These are phyloP conservation scores for Cyamopsis tetragonoloba DNA, from an alignment of 306 rosid species.

Conservation along the genomic window DNA sequence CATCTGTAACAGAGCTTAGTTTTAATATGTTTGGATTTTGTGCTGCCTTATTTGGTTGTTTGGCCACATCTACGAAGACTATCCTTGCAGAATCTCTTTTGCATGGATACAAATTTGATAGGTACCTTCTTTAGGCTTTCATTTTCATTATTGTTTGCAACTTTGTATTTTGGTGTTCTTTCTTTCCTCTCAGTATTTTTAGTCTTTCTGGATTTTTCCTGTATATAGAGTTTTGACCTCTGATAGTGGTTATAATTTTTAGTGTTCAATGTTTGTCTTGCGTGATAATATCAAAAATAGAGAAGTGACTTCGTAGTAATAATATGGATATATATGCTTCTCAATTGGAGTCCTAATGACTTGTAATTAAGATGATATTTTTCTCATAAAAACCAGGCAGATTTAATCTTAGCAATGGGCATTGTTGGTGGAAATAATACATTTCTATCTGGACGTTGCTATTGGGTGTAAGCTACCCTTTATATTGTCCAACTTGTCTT, in stretches of 20 bases:
- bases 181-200: background rate
- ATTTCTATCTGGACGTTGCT: constrained; percentile 12
- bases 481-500: background rate
- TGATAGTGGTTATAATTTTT: background rate
- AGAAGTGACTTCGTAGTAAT: background rate
- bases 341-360: background rate
- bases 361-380: background rate
- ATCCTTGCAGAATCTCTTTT: constrained; percentile 90
- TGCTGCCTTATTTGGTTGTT: constrained; percentile 95
- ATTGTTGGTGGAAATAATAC: background rate
- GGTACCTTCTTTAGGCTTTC: constrained; percentile 43
- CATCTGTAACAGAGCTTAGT: constrained; percentile 92
- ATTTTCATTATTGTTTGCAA: background rate
- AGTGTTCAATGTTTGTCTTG: background rate
- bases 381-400: background rate
- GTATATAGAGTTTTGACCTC: background rate
- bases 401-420: background rate
- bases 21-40: constrained; percentile 92
- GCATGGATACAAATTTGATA: constrained; percentile 97
- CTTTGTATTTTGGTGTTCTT: constrained; percentile 14
- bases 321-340: background rate
- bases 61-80: constrained; percentile 97
- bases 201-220: constrained; percentile 4
- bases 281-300: background rate
- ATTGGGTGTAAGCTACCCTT: background rate